phyloP scores from a whole-genome alignment of 352 stramenopile genomes.

The Thalassiosira livingstoniorum region DNA sequence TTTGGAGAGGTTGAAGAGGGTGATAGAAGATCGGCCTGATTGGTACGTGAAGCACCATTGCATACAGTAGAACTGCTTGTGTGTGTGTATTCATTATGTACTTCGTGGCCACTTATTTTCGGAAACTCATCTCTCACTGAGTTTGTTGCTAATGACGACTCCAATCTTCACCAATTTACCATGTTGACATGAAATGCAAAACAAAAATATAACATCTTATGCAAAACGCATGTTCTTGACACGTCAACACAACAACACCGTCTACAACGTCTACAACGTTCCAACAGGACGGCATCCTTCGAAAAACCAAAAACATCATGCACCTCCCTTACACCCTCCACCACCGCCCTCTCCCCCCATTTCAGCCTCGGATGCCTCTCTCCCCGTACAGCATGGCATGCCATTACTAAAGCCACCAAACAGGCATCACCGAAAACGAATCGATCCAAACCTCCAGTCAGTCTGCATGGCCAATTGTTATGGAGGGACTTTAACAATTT shows the following conservation, averaged over 20 bases:
- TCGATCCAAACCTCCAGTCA: slow-evolving; percentile 90
- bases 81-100: too few species aligned
- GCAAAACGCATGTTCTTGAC: too few species aligned
- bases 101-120: too few species aligned
- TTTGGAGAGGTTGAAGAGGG: slow-evolving; percentile 49
- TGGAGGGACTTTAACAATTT: slow-evolving; percentile 92
- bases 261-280: too few species aligned
- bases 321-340: slow-evolving; percentile 90
- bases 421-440: slow-evolving; percentile 44
- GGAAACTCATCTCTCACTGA: too few species aligned
- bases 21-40: slow-evolving; percentile 48
- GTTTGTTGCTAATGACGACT: too few species aligned
- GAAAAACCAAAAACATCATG: slow-evolving; percentile 98
- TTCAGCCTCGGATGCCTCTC: slow-evolving; percentile 94
- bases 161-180: too few species aligned
- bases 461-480: slow-evolving; percentile 93
- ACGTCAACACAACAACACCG: too few species aligned
- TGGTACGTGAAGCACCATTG: slow-evolving; percentile 60
- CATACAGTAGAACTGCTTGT: too few species aligned
- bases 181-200: too few species aligned
- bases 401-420: slow-evolving; percentile 77
- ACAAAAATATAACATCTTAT: too few species aligned
- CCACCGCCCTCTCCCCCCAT: slow-evolving; percentile 95
- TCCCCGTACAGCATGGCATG: slow-evolving; percentile 91
- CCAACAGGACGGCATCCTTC: slow-evolving; percentile 89